Conservation (phyloP, 129 eudicot genomes). For the Tagetes patula region DNA sequence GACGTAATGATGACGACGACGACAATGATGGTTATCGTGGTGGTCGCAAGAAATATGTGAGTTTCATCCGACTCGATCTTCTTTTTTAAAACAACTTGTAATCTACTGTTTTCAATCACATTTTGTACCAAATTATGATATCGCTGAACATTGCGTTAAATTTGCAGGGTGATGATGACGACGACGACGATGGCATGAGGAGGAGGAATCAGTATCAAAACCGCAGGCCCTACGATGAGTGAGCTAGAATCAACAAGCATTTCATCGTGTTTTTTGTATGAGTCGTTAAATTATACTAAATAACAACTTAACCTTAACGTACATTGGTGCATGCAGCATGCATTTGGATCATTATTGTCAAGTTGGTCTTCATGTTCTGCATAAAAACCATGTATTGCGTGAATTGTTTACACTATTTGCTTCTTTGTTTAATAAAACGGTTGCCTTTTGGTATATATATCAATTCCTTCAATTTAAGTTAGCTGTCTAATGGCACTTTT, state of each 20-base stretch:
- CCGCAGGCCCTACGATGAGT: conserved; percentile 6
- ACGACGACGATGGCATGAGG: not conserved
- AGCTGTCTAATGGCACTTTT: too few species aligned
- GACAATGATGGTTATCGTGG: conserved; percentile 40
- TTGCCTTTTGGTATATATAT: too few species aligned
- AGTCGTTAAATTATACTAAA: not conserved
- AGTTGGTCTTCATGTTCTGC: not conserved
- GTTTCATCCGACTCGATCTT: conserved; percentile 9
- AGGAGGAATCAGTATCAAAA: conserved; percentile 19
- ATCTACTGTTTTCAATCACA: not conserved
- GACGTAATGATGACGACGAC: conserved; percentile 28
- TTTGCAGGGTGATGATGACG: conserved; percentile 30
- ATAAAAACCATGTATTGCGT: not conserved
- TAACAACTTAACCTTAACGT: conserved; percentile 2
- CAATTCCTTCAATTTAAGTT: too few species aligned
- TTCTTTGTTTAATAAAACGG: conserved; percentile 8
- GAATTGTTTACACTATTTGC: not conserved
- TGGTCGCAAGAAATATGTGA: conserved; percentile 65
- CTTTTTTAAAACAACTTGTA: too few species aligned
- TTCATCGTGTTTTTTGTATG: not conserved
- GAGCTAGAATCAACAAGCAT: conserved; percentile 7
- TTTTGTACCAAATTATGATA: not conserved
- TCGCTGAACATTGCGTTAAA: not conserved
- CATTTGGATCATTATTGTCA: conserved; percentile 8
- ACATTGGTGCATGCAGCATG: not conserved